A percentile compares a stretch with the other conserved stretches of the same genome.
Conservation (phyloP, 208 protist species). For the Blechomonas ayalai region DNA sequence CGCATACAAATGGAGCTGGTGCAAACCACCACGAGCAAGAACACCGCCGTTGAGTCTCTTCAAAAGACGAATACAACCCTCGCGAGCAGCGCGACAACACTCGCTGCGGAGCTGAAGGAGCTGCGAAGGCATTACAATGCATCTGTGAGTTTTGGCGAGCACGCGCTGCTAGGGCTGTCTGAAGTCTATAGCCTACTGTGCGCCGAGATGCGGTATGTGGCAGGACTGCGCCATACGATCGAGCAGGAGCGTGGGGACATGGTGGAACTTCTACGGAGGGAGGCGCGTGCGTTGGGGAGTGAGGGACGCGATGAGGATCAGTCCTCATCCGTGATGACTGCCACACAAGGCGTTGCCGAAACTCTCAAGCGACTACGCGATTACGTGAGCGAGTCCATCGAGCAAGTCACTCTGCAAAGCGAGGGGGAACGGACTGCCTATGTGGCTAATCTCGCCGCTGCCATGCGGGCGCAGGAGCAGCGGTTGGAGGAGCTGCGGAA, state of each 20-base stretch:
- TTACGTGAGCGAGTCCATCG: constrained; percentile 40
- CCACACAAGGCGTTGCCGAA: neutral
- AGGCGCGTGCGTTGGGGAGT: constrained; percentile 11
- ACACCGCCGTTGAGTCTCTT: constrained; percentile 10
- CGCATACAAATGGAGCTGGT: constrained; percentile 5
- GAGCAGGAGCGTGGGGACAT: constrained; percentile 42
- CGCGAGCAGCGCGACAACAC: constrained; percentile 16
- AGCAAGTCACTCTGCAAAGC: constrained; percentile 14
- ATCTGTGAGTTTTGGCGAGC: constrained; percentile 31
- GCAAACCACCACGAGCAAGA: constrained; percentile 12
- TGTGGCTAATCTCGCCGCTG: constrained; percentile 32
- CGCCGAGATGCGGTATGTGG: constrained; percentile 27
- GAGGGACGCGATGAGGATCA: constrained; percentile 5
- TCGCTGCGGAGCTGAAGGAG: constrained; percentile 18
- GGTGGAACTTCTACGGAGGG: constrained; percentile 35
- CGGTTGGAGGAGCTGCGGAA: constrained; percentile 33
- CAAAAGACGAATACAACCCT: constrained; percentile 35
- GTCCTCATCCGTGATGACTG: neutral
- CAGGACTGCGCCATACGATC: constrained; percentile 37
- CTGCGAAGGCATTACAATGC: constrained; percentile 35
- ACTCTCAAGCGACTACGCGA: constrained; percentile 27
- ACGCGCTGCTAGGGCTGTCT: constrained; percentile 24
- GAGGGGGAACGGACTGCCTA: constrained; percentile 35
- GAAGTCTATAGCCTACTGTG: constrained; percentile 34
- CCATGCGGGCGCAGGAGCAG: constrained; percentile 50